phyloP scores from a whole-genome alignment of 1,284 basidiomycete species.

The Trichosporon ovoides region DNA sequence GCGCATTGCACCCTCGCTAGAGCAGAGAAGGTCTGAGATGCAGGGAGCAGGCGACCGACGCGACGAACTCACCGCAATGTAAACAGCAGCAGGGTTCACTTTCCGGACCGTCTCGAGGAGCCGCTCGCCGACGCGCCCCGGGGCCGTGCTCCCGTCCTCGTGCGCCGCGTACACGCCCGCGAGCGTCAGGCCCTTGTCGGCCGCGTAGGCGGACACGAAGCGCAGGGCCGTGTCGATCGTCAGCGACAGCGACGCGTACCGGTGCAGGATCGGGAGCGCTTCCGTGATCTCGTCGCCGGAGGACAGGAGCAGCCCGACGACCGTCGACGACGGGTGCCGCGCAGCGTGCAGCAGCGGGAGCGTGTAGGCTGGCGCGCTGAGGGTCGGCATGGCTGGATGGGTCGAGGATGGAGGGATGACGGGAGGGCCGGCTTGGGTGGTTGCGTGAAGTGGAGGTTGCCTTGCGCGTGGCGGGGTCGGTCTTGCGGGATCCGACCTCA shows the following conservation, averaged over 20 bases:
- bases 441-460: neutral
- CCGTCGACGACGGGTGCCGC: slow-evolving; percentile 38
- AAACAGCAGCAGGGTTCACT: slow-evolving; percentile 22
- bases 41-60: neutral
- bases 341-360: slow-evolving; percentile 42
- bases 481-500: neutral
- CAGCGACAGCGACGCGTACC: slow-evolving; percentile 41
- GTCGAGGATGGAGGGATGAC: neutral
- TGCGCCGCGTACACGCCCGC: slow-evolving; percentile 46
- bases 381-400: slow-evolving; percentile 10
- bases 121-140: slow-evolving; percentile 22
- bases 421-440: neutral
- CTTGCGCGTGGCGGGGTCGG: neutral
- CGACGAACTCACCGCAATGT: slow-evolving; percentile 32
- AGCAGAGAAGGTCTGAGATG: neutral
- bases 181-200: slow-evolving; percentile 14
- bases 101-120: slow-evolving; percentile 20
- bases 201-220: slow-evolving; percentile 30
- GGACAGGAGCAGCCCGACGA: slow-evolving; percentile 48
- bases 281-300: slow-evolving; percentile 26
- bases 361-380: slow-evolving; percentile 28
- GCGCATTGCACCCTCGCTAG: too few relatives aligned
- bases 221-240: slow-evolving; percentile 39
- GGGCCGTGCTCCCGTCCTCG: slow-evolving; percentile 22
- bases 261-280: slow-evolving; percentile 48